These are phyloP conservation scores for Coemansia sp. DNA, from an alignment of 192 early-diverging fungal species.

Conservation along the genomic window DNA sequence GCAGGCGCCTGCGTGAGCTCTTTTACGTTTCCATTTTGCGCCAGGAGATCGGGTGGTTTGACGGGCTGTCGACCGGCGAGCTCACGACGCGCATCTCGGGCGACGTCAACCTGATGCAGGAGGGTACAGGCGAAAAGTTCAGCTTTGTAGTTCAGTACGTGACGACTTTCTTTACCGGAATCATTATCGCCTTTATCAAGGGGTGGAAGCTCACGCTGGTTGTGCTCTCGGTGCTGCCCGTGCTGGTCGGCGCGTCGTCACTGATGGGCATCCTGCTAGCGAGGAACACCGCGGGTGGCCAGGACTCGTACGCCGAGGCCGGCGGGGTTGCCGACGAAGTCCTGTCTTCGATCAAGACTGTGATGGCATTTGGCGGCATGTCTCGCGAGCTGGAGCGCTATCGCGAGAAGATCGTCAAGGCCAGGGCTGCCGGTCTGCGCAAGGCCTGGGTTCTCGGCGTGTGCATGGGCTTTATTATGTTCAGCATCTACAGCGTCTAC, in stretches of 20 bases:
- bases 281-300: conserved; percentile 50
- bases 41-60: conserved; percentile 90
- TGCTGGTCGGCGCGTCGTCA: conserved; percentile 62
- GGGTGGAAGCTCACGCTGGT: conserved; percentile 87
- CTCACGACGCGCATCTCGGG: conserved; percentile 86
- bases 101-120: conserved; percentile 86
- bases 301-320: conserved; percentile 79
- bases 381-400: conserved; percentile 70
- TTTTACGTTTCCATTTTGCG: conserved; percentile 81
- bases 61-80: conserved; percentile 75
- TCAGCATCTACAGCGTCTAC: conserved; percentile 76
- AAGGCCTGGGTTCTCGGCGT: conserved; percentile 64
- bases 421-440: conserved; percentile 65
- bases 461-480: conserved; percentile 76
- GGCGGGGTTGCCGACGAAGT: conserved; percentile 88
- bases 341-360: conserved; percentile 83
- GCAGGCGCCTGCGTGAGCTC: conserved; percentile 71
- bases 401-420: conserved; percentile 61
- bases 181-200: conserved; percentile 76
- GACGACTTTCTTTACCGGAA: conserved; percentile 72
- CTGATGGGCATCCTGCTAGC: conserved; percentile 63
- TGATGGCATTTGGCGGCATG: conserved; percentile 83
- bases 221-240: conserved; percentile 74
- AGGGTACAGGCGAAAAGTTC: conserved; percentile 87
- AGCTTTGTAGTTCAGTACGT: conserved; percentile 68